Conservation (phyloP, 2,329 filamentous ascomycete species). For the Monosporascus sp. region DNA sequence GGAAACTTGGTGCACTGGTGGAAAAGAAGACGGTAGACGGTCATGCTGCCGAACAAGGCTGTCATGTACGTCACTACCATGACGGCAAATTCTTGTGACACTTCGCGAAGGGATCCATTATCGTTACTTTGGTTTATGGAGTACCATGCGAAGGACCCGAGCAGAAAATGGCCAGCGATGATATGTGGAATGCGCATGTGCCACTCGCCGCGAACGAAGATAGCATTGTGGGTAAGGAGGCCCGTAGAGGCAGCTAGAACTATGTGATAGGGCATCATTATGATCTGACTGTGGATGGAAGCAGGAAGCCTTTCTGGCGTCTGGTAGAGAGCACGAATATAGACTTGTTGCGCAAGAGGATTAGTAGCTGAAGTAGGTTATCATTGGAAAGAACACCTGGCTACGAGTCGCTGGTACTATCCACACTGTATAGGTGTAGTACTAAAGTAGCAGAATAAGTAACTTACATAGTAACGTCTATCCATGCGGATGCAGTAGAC, state of each 20-base stretch:
- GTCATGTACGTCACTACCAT: constrained; percentile 8
- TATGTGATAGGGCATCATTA: constrained; percentile 2
- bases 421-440: background rate
- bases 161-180: constrained; percentile 7
- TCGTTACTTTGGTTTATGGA: background rate
- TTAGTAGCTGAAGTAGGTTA: background rate
- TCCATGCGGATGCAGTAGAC: no score
- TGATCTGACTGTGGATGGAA: background rate
- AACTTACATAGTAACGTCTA: background rate
- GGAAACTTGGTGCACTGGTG: constrained; percentile 27
- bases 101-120: background rate
- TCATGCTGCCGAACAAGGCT: constrained; percentile 15
- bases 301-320: background rate
- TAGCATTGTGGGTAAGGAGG: constrained; percentile 9
- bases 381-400: background rate
- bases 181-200: constrained; percentile 14
- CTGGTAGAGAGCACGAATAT: background rate
- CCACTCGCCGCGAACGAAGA: constrained; percentile 16
- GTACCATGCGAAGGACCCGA: constrained; percentile 3
- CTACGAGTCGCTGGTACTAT: background rate
- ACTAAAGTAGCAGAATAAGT: background rate
- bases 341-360: background rate
- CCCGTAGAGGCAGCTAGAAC: constrained; percentile 28
- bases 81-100: constrained; percentile 1
- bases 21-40: constrained; percentile 28